Conservation (phyloP, 2,329 filamentous ascomycete genomes). For the Penicillium glabrum region DNA sequence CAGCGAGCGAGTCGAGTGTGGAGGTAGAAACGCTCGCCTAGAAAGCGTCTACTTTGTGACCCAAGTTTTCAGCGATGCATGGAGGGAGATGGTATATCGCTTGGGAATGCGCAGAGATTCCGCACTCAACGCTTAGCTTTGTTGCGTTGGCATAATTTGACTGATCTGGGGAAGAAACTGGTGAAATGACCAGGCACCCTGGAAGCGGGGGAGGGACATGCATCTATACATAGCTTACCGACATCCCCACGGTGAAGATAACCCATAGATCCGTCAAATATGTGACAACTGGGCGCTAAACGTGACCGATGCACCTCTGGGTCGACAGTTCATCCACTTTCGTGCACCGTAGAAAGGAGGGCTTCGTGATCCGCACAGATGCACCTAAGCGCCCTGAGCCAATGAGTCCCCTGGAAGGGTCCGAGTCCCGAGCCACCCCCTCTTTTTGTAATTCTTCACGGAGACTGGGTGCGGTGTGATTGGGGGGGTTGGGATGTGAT, state of each 20-base stretch:
- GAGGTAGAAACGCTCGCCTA: neutral
- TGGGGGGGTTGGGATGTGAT: conserved; percentile 21
- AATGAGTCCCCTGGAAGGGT: conserved; percentile 9
- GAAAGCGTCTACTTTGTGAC: neutral
- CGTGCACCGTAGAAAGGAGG: conserved; percentile 6
- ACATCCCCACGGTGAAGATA: conserved; percentile 2
- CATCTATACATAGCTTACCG: conserved; percentile 2
- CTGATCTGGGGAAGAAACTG: conserved; percentile 4
- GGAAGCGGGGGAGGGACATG: conserved; percentile 8
- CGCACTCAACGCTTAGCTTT: neutral
- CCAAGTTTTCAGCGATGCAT: neutral
- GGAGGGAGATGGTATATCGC: neutral
- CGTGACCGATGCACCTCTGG: conserved; percentile 12
- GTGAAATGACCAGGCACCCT: neutral
- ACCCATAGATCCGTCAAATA: conserved; percentile 1
- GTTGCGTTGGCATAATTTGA: conserved; percentile 10
- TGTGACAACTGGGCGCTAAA: conserved; percentile 17
- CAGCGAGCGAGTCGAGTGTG: conserved; percentile 24
- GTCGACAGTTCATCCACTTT: neutral
- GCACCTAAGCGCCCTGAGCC: conserved; percentile 10
- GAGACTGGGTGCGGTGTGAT: conserved; percentile 14
- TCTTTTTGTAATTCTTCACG: conserved; percentile 17
- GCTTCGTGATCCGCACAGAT: conserved; percentile 21
- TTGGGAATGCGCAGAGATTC: neutral
- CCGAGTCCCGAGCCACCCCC: conserved; percentile 8